Base-by-base conservation (phyloP, 305 asterid genomes). In the Andrographis paniculata region DNA sequence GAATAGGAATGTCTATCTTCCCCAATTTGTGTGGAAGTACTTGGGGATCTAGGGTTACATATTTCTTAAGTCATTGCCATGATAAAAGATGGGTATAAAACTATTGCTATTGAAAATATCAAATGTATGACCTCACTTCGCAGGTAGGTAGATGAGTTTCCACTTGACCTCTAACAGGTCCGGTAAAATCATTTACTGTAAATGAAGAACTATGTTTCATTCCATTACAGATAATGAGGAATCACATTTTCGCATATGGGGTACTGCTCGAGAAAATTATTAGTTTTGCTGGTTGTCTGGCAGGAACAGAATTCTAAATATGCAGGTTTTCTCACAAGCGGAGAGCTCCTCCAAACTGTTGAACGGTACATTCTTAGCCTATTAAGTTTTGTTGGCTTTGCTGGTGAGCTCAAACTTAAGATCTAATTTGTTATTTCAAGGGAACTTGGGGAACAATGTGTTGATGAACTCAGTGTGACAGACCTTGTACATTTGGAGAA, bases 401-500 rank as follows among this genome's bases (percentile, higher is more conserved):
- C 1, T 6, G 45, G 4, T 20, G 23, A 14, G 23, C 27, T 17
- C 20, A 17, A 19, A 20, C 9, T 7, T 18, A 2, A 31, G 49
- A 2, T 61, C 47, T 31, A 4, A n/a, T 30, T 17, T n/a, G 37
- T 39, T 31, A 0, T 18, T 54, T 52, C 19, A 50, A 73, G 82
- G 68, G 72, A 62, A 40, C 71, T 77, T 15, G 69, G 51, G 57
- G 78, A 71, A 45, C 60, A 66, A 37, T 54, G 40, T 53, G 43
- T 48, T 53, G 67, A 68, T 47, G 49, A 54, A 46, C 62, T 66
- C 33, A 58, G 64, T 50, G 52, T 66, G 55, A 52, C 50, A 31
- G 79, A 76, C 62, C 76, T 79, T 17, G 57, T 61, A 39, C 62
- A 66, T 54, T 52, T 79, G 67, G 85, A 79, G 64, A 64, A 68